phyloP scores from a whole-genome alignment of 2,329 filamentous ascomycete genomes.

The Colletotrichum orchidophilum region DNA sequence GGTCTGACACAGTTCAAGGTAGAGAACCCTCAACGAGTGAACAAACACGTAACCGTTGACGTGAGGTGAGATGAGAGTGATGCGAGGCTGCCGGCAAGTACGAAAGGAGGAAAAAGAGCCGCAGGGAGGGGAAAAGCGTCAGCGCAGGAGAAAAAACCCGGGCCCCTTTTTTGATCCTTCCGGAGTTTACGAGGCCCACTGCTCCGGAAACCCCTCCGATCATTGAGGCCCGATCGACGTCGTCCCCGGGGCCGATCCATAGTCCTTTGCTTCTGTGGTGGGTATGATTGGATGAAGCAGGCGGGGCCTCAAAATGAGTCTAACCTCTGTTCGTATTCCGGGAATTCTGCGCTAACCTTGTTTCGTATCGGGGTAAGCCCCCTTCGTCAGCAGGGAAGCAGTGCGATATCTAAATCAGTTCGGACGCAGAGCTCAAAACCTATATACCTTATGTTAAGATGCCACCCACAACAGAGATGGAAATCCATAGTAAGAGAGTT shows the following conservation, averaged over 20 bases:
- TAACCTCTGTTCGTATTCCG: slow-evolving; percentile 9
- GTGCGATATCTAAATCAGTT: too few relatives aligned
- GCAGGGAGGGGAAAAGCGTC: not conserved
- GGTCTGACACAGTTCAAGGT: not conserved
- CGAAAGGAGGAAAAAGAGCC: not conserved
- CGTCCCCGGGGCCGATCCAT: not conserved
- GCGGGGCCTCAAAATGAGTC: not conserved
- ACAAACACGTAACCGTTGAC: not conserved
- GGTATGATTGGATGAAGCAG: not conserved
- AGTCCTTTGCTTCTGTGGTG: not conserved
- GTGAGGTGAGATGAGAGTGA: too few relatives aligned
- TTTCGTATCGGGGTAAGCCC: not conserved
- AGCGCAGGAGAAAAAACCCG: too few relatives aligned
- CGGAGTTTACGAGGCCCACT: not conserved
- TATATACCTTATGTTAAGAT: too few relatives aligned
- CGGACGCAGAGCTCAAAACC: not conserved
- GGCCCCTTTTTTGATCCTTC: not conserved
- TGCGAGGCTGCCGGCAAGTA: not conserved
- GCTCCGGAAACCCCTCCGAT: not conserved
- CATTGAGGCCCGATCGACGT: not conserved
- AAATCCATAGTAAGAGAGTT: too few relatives aligned
- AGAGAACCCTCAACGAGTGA: too few relatives aligned
- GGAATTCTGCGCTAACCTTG: not conserved
- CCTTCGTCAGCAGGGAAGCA: not conserved
- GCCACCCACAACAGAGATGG: too few relatives aligned